phyloP scores from a whole-genome alignment of 352 stramenopile species.

The Pythium plurisporium region DNA sequence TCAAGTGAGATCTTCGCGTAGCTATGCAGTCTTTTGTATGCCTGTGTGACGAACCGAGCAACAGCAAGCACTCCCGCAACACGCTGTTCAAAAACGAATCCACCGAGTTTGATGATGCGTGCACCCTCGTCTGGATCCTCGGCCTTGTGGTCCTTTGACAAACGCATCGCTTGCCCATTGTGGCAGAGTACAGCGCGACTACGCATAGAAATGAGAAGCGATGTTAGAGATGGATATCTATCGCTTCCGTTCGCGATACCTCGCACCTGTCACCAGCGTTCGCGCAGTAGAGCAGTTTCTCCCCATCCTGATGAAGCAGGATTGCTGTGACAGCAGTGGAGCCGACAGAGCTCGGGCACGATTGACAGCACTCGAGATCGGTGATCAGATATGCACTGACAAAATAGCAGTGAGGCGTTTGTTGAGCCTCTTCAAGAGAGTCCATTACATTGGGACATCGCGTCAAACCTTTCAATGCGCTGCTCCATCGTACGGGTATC shows the following conservation, averaged over 20 bases:
- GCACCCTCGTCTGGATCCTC: slow-evolving; percentile 47
- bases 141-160: slow-evolving; percentile 78
- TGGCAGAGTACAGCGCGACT: slow-evolving; percentile 66
- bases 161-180: slow-evolving; percentile 42
- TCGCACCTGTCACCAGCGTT: slow-evolving; percentile 78
- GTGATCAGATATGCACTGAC: slow-evolving; percentile 65
- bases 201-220: not conserved
- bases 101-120: slow-evolving; percentile 50
- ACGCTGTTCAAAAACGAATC: slow-evolving; percentile 69
- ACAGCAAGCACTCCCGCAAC: slow-evolving; percentile 71
- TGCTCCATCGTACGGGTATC: slow-evolving; percentile 43
- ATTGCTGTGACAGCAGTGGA: slow-evolving; percentile 61
- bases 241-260: not conserved
- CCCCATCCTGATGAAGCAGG: slow-evolving; percentile 34
- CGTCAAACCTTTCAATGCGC: slow-evolving; percentile 46
- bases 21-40: too few relatives aligned
- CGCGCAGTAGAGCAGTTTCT: slow-evolving; percentile 45
- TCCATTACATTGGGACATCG: not conserved
- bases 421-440: not conserved
- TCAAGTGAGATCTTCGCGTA: too few relatives aligned
- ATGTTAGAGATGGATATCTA: too few relatives aligned
- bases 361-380: slow-evolving; percentile 70
- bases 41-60: slow-evolving; percentile 59
- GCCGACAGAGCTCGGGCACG: slow-evolving; percentile 38
- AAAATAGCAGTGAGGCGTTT: not conserved